Evolutionary conservation across 1,284 basidiomycete genomes (phyloP).

Genomic region (Termitomyces sp.): DNA sequence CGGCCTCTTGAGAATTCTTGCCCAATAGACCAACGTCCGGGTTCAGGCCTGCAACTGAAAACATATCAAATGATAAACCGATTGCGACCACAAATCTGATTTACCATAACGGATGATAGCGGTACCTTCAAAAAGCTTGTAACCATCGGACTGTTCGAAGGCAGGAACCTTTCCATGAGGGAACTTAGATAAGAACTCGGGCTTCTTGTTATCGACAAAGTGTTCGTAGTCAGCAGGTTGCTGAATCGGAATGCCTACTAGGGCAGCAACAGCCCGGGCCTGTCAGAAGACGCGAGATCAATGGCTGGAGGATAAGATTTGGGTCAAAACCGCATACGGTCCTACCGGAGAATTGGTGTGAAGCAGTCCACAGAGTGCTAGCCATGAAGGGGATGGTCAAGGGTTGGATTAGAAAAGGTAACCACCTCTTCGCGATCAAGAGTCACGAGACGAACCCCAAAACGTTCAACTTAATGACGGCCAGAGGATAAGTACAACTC

Average conservation of each 20-base stretch:
- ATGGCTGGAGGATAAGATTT: not conserved
- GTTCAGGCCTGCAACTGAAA: constrained; percentile 58
- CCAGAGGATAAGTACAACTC: not conserved
- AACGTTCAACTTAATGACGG: not conserved
- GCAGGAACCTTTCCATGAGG: constrained; percentile 84
- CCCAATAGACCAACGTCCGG: constrained; percentile 41
- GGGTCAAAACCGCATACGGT: constrained; percentile 38
- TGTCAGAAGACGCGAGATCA: constrained; percentile 25
- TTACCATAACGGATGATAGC: constrained; percentile 88
- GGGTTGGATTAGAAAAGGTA: not conserved
- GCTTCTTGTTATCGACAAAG: constrained; percentile 70
- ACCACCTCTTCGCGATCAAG: not conserved
- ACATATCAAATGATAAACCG: constrained; percentile 3
- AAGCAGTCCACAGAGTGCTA: constrained; percentile 51
- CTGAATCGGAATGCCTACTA: constrained; percentile 66
- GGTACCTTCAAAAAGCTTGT: constrained; percentile 73
- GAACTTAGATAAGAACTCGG: constrained; percentile 77
- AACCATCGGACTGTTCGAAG: constrained; percentile 74
- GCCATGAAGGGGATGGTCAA: constrained; percentile 26
- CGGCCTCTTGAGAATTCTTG: constrained; percentile 31
- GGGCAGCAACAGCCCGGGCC: constrained; percentile 71
- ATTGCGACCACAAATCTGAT: constrained; percentile 29
- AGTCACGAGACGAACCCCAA: not conserved
- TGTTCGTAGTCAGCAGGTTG: constrained; percentile 53
- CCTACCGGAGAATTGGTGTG: constrained; percentile 40